Evolutionary conservation across 768 basidiomycete genomes (phyloP).

Genomic region (Russula olivacea): DNA sequence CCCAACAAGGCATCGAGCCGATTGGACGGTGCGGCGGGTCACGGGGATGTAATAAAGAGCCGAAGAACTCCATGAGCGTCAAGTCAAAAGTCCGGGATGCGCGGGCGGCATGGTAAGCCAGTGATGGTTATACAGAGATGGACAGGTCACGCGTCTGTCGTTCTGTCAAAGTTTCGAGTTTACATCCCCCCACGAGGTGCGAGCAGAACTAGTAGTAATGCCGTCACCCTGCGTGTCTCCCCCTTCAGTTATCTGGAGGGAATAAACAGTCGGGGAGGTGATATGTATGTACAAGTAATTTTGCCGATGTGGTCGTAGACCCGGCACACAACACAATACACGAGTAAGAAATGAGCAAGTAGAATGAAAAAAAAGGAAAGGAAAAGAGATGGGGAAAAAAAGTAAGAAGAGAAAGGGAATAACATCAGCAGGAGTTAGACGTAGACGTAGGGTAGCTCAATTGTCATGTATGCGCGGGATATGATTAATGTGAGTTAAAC

Average conservation of each 20-base stretch:
- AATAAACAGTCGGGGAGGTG: not conserved
- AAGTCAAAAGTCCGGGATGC: conserved; percentile 3
- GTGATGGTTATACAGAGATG: not conserved
- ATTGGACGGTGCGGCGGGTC: not conserved
- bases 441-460: not conserved
- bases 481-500: conserved; percentile 9
- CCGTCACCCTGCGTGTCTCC: not conserved
- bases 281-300: conserved; percentile 22
- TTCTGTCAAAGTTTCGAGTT: not conserved
- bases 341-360: not conserved
- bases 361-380: not conserved
- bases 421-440: not conserved
- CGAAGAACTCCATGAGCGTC: not conserved
- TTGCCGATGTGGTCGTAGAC: conserved; percentile 4
- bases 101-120: conserved; percentile 14
- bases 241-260: not conserved
- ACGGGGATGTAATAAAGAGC: conserved; percentile 1
- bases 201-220: conserved; percentile 14
- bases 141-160: not conserved
- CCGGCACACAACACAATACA: conserved; percentile 9
- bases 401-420: not conserved
- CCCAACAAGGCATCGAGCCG: not conserved
- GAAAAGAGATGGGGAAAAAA: not conserved
- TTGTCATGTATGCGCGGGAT: not conserved
- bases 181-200: not conserved